Base-by-base conservation (phyloP, 371 early-diverging fungal species). In the Mucor sp. region DNA sequence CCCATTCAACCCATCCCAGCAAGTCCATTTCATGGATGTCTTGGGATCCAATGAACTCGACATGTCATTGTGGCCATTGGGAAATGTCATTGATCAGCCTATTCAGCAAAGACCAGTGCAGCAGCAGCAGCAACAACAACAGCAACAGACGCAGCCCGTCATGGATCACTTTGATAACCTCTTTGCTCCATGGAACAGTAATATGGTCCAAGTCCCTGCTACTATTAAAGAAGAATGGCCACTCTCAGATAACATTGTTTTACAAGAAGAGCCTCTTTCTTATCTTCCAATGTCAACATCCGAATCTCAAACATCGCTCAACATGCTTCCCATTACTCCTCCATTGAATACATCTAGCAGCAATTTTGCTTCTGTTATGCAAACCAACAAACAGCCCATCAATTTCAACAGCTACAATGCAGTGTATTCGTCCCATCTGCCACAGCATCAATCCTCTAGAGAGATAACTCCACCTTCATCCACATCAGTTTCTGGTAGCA, bases 151-250 rank as follows among this genome's bases (percentile, higher is more conserved):
- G 23, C 50, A 50, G 12, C 50, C 23, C 12, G 25, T 58, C 4
- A 23, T 37, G 17, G 6, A 27, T 33, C 33, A 48, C 2, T 43
- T 67, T 0, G 65, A 65, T 27, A 25, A 58, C 23, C 43, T 64
- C 5, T 53, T 71, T 58, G 57, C 37, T 30, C 57, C 70, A 6
- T 67, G 66, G 63, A 62, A 53, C 33, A 27, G 19, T 11, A 33
- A 21, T 19, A 19, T 12, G 12, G 17, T 58, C n/a, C 57, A 58
- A 25, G 66, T 47, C 11, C 53, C 63, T 25, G 39, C 66, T 14
- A 47, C 58, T 23, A 66, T 71, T 11, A 71, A 71, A 63, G 63
- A 66, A 59, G 67, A 62, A 27, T 71, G 71, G 71, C 3, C 57
- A 28, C 9, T 61, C 1, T 27, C 41, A 35, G 25, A 28, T 11